Percentiles rank a stretch among this genome's conserved stretches.
phyloP scores from a whole-genome alignment of 352 stramenopile species.

The Pythium sukuiense region DNA sequence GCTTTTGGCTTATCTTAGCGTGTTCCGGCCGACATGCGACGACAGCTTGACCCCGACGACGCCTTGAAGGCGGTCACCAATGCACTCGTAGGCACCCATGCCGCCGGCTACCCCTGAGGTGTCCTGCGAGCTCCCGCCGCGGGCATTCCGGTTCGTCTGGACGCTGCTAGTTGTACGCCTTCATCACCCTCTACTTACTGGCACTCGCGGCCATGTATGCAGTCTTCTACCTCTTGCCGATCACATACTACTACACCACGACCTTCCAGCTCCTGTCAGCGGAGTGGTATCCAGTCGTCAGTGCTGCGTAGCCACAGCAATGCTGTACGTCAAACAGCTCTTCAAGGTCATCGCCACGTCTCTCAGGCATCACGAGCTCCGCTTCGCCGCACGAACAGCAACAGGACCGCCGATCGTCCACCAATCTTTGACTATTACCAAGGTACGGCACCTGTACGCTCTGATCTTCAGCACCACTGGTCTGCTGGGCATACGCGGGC shows the following conservation, averaged over 20 bases:
- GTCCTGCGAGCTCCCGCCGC: neutral
- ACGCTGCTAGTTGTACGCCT: neutral
- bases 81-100: neutral
- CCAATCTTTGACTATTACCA: neutral
- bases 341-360: neutral
- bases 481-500: constrained; percentile 2
- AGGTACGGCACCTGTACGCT: neutral
- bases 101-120: neutral
- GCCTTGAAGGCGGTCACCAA: neutral
- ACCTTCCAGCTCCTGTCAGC: constrained; percentile 10
- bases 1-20: too few species aligned
- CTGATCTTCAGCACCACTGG: neutral
- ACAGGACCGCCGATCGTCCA: neutral
- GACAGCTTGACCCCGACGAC: neutral
- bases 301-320: neutral
- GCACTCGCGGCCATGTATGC: constrained; percentile 5
- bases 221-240: constrained; percentile 4
- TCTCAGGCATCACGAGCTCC: neutral
- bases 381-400: neutral
- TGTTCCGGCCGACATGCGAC: neutral
- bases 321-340: neutral
- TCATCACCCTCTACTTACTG: constrained; percentile 5
- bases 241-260: constrained; percentile 8
- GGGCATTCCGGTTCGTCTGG: neutral
- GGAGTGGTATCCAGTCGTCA: neutral